Evolutionary conservation across 2,329 filamentous ascomycete genomes (phyloP), one percentile per base, ranked within the genome.

Genomic region (Colletotrichum navitas): DNA sequence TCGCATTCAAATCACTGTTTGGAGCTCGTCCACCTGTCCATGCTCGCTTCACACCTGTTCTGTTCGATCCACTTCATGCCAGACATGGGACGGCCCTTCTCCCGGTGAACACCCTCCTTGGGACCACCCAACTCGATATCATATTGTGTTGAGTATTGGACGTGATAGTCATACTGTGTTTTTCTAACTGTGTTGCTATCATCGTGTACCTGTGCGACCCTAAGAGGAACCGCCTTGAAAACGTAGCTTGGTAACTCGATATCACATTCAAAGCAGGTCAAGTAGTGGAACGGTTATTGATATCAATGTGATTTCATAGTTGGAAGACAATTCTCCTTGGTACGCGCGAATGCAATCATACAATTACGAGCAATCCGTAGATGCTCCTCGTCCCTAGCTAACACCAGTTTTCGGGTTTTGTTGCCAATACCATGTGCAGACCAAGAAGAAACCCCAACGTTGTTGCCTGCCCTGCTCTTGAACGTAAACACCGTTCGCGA

Each of bases 381-480:
- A 55, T 52, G 55, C 29, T 29, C 51, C n/a, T 51, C 64, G 41
- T 62, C 18, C 26, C 55, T 47, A 63, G 34, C 65, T n/a, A 60
- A 64, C 49, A 70, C 21, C 60, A 43, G 14, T 64, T 43, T 65
- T 47, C 45, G n/a, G 45, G 24, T 47, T 39, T 61, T 65, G 34
- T 54, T 52, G 51, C 63, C 49, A 54, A 56, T 55, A 34, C 60
- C 41, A 43, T 26, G 47, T 45, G 64, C 56, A 41, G 49, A 51
- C 51, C 16, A 55, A 45, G 11, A 43, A 51, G 47, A 41, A 58
- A 41, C 18, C 18, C 54, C 29, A 41, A 24, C 69, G 45, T 26
- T 56, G 24, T 49, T 62, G 32, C 45, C 59, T 52, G 54, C 39
- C 34, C 34, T 65, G 34, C 26, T 29, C 70, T 71, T 66, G 36